Base-by-base conservation (phyloP, 805 yeast species). In the Candida fluviatilis region DNA sequence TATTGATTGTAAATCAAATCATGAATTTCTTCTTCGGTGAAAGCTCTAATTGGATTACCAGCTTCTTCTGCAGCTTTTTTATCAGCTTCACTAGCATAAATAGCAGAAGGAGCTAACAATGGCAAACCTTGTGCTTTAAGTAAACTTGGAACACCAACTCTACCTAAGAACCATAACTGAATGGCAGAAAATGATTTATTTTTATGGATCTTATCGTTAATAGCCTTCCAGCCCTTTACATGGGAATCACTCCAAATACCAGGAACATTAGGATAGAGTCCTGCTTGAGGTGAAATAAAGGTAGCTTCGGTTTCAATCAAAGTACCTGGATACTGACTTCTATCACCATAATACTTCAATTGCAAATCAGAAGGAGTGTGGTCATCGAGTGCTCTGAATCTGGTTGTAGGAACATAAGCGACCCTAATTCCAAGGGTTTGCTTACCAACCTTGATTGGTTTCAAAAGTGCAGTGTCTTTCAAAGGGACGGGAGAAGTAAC, bases 141-240 rank as follows among this genome's bases (percentile, higher is more conserved):
- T 4, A 55, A 34, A 4, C 35, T 35, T n/a, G 60, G 54, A 23
- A 45, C 54, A 21, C 57, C 64, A 34, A 57, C 64, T 35, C 77
- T 57, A 18, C 81, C 81, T 18, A 76, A 52, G 7, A 58, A 62
- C 80, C 81, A 77, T 16, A 80, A 42, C 58, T 80, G 84, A 26
- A 68, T 50, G 31, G 72, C 57, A 2, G 67, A 51, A 35, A 54
- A 64, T 0, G 80, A 67, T 18, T 55, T 51, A 45, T 72, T 66
- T 2, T 47, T 60, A 49, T 76, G 82, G 16, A 75, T 67, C 10
- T 59, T 63, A 18, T 70, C 71, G 19, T 55, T 55, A 27, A 76
- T 63, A 41, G 61, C 56, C 44, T 64, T 67, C 80, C 83, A 78
- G 4, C 67, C 69, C 14, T 49, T 51, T 11, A 63, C 60, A 46